phyloP scores from a whole-genome alignment of 495 filamentous ascomycete species.

The Stereocaulon alpinum region DNA sequence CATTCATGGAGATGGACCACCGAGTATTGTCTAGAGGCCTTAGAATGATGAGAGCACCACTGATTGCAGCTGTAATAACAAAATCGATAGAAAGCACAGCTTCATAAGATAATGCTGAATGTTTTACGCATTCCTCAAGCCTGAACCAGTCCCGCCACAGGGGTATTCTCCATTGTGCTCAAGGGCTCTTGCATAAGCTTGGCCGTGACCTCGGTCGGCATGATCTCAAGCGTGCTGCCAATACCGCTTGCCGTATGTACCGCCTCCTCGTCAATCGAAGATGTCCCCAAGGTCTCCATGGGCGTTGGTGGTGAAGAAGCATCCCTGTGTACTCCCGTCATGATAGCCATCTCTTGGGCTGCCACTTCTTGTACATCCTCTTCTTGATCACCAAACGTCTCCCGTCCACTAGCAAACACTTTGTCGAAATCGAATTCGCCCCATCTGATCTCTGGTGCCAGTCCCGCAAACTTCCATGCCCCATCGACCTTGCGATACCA shows the following conservation, averaged over 20 bases:
- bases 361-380: background rate
- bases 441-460: conserved; percentile 20
- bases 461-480: conserved; percentile 19
- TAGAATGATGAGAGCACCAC: no score
- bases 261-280: background rate
- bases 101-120: no score
- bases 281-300: background rate
- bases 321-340: background rate
- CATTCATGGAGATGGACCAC: no score
- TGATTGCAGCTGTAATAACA: no score
- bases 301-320: background rate
- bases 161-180: background rate
- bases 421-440: conserved; percentile 18
- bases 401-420: conserved; percentile 13
- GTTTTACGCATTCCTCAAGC: background rate
- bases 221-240: conserved; percentile 2
- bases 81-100: no score
- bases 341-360: background rate
- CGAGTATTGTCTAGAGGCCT: no score
- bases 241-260: background rate
- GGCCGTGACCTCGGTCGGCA: background rate
- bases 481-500: conserved; percentile 20
- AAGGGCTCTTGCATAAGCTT: background rate
- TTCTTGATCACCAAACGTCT: conserved; percentile 11
- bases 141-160: background rate